phyloP scores from a whole-genome alignment of 1,284 basidiomycete species.

The Lentinula novae-zelandiae region DNA sequence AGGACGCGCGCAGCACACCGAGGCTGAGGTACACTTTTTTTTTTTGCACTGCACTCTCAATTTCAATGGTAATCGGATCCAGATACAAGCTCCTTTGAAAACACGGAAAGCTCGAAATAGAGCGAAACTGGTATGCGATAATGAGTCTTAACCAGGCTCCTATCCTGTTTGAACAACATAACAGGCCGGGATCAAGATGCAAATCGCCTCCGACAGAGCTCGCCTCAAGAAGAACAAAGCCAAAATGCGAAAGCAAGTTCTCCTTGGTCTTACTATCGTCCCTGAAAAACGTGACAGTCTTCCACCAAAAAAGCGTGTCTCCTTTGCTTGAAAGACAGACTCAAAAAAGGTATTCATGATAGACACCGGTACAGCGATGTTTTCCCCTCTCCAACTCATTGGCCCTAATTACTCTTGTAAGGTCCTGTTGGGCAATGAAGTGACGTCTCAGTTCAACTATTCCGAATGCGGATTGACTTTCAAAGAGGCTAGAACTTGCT shows the following conservation, averaged over 20 bases:
- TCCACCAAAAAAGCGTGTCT: constrained; percentile 7
- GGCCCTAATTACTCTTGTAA: background rate
- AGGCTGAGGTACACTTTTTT: background rate
- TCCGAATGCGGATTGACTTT: background rate
- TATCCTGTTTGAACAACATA: background rate
- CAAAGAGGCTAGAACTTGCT: background rate
- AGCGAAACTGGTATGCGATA: constrained; percentile 1
- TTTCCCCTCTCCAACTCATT: background rate
- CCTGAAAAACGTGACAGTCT: background rate
- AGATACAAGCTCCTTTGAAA: background rate
- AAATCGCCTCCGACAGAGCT: constrained; percentile 4
- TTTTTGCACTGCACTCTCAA: background rate
- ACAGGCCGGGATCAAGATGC: background rate
- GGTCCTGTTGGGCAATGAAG: background rate
- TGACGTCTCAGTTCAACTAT: background rate
- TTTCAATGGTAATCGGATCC: background rate
- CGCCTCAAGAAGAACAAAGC: constrained; percentile 3
- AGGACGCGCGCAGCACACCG: background rate
- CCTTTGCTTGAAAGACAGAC: constrained; percentile 1
- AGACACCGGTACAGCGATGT: background rate
- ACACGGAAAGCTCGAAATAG: background rate
- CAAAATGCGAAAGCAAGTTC: background rate
- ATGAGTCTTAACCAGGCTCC: background rate
- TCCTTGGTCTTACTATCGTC: background rate
- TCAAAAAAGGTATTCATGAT: no score